Evolutionary conservation across 345 rosid genomes (phyloP).

Genomic region (Sonneratia alba): DNA sequence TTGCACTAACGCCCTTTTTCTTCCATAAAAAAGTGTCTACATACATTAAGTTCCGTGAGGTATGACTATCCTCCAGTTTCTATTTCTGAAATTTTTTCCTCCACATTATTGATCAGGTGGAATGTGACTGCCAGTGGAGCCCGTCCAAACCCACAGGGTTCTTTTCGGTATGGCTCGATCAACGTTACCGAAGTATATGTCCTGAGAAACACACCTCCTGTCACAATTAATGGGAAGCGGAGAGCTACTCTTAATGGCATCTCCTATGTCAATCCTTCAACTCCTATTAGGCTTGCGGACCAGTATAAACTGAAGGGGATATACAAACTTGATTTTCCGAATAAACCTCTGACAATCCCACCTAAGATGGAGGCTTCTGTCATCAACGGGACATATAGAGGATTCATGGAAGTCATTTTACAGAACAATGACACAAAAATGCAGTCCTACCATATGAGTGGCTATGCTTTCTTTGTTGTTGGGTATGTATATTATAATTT

Average conservation of each 20-base stretch:
- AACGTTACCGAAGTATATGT: conserved; percentile 83
- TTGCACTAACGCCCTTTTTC: too few species aligned
- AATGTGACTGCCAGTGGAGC: conserved; percentile 98
- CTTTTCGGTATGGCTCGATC: conserved; percentile 89
- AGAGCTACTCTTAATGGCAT: conserved; percentile 68
- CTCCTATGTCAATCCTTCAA: conserved; percentile 78
- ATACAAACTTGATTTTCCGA: conserved; percentile 90
- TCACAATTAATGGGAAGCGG: conserved; percentile 53
- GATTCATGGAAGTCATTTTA: conserved; percentile 87
- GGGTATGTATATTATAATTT: conserved; percentile 34
- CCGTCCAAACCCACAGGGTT: conserved; percentile 97
- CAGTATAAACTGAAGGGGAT: conserved; percentile 65
- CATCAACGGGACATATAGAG: conserved; percentile 86
- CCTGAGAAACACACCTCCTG: conserved; percentile 66
- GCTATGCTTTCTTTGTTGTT: conserved; percentile 88
- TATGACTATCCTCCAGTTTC: too few species aligned
- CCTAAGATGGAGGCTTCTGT: conserved; percentile 60
- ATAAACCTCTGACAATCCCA: conserved; percentile 61
- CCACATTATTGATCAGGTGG: conserved; percentile 46
- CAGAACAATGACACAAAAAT: conserved; percentile 96
- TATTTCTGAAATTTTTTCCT: neutral
- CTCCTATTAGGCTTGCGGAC: conserved; percentile 96
- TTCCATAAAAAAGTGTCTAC: too few species aligned
- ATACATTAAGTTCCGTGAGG: too few species aligned
- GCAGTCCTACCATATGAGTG: conserved; percentile 87